Evolutionary conservation across 1,284 basidiomycete species (phyloP), one percentile per base, ranked within the genome.

Genomic region (Ceratobasidium sp.): DNA sequence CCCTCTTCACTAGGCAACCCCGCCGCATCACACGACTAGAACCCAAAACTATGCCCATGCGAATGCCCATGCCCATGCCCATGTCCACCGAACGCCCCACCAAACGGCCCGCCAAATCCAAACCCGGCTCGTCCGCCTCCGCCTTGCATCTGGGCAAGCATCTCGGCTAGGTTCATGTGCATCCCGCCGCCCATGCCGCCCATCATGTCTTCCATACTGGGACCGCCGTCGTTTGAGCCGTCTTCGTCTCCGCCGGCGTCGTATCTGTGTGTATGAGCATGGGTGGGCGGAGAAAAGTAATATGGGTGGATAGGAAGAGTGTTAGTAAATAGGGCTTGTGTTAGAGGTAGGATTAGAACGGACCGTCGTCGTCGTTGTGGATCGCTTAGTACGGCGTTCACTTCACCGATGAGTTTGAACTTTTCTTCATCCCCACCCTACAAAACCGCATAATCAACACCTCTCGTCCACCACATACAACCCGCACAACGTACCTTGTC

Each of bases 391-490:
- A 95, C 91, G 12, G 89, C 88, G 81, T 95, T 87, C 6, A 93
- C 93, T 84, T 95, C 93, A 1, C 88, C 90, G 17, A 94, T 91
- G 28, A 94, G 88, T 83, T 96, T 95, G 88, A 96, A 95, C 82
- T 94, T 93, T 82, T 95, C 83, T 67, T 84, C 84, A 44, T 81
- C 80, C 26, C 84, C 84, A 15, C 84, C 94, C 83, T 94, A 83
- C 50, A 40, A 40, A 69, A 38, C 6, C 54, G 52, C n/a, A 23
- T 9, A 61, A 46, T 66, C 38, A 23, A 26, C 38, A 20, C 15
- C 38, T 3, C 20, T 20, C 44, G 42, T 2, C 59, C 54, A 77
- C 66, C 54, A 79, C 54, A 79, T 26, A 15, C 46, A 48, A 17
- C 4, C 6, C 20, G 3, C 12, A 28, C 7, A 38, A 80, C 84